These are phyloP conservation scores for Dittrichia graveolens DNA, from an alignment of 129 eudicot species.

Conservation along the genomic window DNA sequence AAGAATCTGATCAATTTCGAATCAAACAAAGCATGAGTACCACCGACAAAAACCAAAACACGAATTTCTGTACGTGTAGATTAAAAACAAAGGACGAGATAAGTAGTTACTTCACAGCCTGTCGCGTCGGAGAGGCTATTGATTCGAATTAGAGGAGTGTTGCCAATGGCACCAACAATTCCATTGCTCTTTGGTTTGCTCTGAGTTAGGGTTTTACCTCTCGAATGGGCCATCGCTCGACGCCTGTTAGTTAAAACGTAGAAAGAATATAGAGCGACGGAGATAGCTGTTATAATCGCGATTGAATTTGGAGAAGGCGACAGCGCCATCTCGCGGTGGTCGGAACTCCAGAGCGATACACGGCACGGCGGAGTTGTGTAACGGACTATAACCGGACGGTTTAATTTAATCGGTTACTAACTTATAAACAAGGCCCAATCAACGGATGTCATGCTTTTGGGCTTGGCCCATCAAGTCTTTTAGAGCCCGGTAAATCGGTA, in stretches of 20 bases:
- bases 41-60: neutral
- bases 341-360: conserved; percentile 21
- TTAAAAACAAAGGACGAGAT: neutral
- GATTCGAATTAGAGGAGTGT: conserved; percentile 89
- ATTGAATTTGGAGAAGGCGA: conserved; percentile 37
- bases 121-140: conserved; percentile 92
- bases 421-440: neutral
- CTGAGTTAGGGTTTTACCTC: conserved; percentile 11
- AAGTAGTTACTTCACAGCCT: conserved; percentile 71
- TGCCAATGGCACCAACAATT: conserved; percentile 72
- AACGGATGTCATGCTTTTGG: neutral
- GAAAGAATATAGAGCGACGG: conserved; percentile 40
- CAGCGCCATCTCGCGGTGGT: conserved; percentile 48
- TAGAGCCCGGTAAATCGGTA: too few relatives aligned
- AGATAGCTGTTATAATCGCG: conserved; percentile 49
- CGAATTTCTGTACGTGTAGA: neutral
- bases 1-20: conserved; percentile 55
- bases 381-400: conserved; percentile 2
- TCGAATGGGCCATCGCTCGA: conserved; percentile 20
- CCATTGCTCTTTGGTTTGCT: conserved; percentile 52
- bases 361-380: conserved; percentile 24
- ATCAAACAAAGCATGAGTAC: neutral
- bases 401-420: neutral
- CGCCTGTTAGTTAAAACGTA: conserved; percentile 37
- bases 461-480: neutral